These are phyloP conservation scores for Gossypium thurberi DNA, from an alignment of 345 rosid species.

Conservation along the genomic window DNA sequence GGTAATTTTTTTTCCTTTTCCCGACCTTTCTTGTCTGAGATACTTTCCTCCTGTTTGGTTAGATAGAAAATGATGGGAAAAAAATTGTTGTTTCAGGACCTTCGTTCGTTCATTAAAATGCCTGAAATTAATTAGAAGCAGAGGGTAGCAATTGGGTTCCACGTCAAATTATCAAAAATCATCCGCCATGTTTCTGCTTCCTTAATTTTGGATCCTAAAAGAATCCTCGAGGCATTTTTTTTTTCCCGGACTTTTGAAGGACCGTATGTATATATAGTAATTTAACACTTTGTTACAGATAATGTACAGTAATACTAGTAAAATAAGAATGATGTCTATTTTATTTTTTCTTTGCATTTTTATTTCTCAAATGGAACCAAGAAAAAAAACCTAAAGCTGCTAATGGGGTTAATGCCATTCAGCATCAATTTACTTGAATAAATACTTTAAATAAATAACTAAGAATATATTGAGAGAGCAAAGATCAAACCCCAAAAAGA, in stretches of 20 bases:
- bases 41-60: not conserved
- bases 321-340: too few relatives aligned
- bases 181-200: not conserved
- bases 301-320: too few relatives aligned
- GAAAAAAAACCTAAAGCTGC: too few relatives aligned
- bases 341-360: too few relatives aligned
- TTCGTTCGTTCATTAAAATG: constrained; percentile 6
- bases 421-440: too few relatives aligned
- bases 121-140: not conserved
- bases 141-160: not conserved
- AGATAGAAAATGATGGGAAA: not conserved
- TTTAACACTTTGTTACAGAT: not conserved
- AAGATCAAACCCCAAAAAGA: too few relatives aligned
- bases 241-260: not conserved
- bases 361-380: too few relatives aligned
- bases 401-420: too few relatives aligned
- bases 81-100: not conserved
- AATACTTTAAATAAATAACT: too few relatives aligned
- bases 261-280: not conserved
- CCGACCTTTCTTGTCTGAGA: not conserved
- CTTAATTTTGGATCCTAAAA: not conserved
- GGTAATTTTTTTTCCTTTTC: not conserved
- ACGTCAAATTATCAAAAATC: not conserved
- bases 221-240: not conserved
- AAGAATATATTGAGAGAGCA: too few relatives aligned